Percentiles rank a stretch among this genome's conserved stretches.
phyloP scores from a whole-genome alignment of 225 moss, liverwort and hornwort species.

The Pleurozium schreberi region DNA sequence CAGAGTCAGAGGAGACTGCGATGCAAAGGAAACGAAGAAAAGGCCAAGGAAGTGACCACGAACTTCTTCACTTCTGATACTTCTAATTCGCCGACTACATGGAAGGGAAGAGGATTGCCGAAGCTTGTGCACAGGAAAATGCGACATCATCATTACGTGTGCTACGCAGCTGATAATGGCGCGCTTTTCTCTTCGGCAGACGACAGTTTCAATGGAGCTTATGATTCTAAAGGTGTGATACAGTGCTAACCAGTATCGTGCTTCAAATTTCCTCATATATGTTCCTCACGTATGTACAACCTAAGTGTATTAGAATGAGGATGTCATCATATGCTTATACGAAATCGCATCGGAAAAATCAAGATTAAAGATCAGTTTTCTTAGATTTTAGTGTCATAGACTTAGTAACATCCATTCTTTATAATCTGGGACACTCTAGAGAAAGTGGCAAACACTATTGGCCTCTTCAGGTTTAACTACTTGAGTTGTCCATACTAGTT shows the following conservation, averaged over 20 bases:
- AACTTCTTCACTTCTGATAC: constrained; percentile 6
- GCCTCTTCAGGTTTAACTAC: background rate
- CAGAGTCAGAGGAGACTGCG: constrained; percentile 28
- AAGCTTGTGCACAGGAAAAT: constrained; percentile 34
- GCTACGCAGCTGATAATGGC: constrained; percentile 49
- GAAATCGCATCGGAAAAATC: background rate
- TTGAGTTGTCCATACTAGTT: background rate
- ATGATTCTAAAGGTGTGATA: constrained; percentile 37
- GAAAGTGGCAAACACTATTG: background rate
- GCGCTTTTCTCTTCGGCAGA: constrained; percentile 37
- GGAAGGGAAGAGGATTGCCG: constrained; percentile 27
- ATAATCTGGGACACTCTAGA: background rate
- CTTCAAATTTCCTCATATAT: background rate
- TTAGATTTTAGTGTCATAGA: background rate
- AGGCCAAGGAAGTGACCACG: background rate
- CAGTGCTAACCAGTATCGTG: background rate
- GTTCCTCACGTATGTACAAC: background rate
- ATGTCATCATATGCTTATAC: background rate
- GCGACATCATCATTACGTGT: constrained; percentile 16
- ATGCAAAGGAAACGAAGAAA: background rate
- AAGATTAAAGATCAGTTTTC: background rate
- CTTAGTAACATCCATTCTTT: background rate
- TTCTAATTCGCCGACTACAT: constrained; percentile 25
- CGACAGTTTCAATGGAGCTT: constrained; percentile 35
- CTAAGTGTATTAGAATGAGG: background rate